These are phyloP conservation scores for Phycomyces nitens DNA, from an alignment of 192 early-diverging fungal genomes.

Conservation along the genomic window DNA sequence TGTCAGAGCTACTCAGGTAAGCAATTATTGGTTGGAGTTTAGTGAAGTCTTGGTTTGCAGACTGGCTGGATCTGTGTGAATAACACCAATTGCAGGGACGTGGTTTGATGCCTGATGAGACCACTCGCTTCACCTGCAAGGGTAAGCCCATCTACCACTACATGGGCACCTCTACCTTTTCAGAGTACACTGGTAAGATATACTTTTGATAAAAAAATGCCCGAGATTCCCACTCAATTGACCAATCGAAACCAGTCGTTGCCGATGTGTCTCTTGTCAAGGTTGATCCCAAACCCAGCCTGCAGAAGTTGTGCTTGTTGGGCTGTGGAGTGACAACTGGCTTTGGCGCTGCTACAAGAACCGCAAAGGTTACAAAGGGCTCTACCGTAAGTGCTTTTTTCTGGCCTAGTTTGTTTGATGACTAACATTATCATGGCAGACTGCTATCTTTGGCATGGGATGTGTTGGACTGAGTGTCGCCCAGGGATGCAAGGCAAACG, in stretches of 20 bases:
- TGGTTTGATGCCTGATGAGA: constrained; percentile 94
- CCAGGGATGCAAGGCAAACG: constrained; percentile 67
- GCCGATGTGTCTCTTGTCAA: constrained; percentile 91
- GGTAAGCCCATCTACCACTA: constrained; percentile 90
- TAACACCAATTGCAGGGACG: constrained; percentile 49
- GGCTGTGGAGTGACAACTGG: constrained; percentile 97
- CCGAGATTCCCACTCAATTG: neutral
- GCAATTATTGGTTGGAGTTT: neutral
- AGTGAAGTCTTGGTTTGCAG: no score
- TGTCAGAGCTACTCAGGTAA: constrained; percentile 83
- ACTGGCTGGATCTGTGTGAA: neutral
- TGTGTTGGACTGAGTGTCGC: constrained; percentile 89
- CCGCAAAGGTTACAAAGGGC: constrained; percentile 84
- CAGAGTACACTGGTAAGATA: constrained; percentile 78
- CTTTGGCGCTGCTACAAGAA: constrained; percentile 91
- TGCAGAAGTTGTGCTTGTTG: constrained; percentile 87
- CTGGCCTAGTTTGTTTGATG: neutral
- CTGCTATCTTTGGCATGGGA: constrained; percentile 95
- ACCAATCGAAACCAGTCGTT: constrained; percentile 51
- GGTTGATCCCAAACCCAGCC: constrained; percentile 68
- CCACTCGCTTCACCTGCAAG: constrained; percentile 87
- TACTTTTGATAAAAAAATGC: neutral
- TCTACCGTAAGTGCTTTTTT: constrained; percentile 33
- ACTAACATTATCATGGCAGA: neutral
- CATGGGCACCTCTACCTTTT: constrained; percentile 95